Base-by-base conservation (phyloP, 2,329 filamentous ascomycete genomes). In the Trichophaea hybrida region DNA sequence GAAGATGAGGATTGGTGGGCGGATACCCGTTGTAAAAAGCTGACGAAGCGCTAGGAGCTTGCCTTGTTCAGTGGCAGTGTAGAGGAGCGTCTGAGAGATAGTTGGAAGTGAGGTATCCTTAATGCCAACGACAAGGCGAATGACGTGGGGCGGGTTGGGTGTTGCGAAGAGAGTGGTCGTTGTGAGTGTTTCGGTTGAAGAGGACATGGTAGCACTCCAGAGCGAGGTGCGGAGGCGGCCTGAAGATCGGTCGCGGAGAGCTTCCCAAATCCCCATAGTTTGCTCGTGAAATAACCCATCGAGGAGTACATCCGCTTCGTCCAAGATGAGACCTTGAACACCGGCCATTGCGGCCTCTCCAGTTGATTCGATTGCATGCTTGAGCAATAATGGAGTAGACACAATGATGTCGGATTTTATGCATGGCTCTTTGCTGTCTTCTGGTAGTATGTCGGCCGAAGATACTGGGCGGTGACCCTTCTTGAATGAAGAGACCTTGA, bases 171-270 rank as follows among this genome's bases (percentile, higher is more conserved):
- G 62, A 31, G 63, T 63, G 12, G 83, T 84, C n/a, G 81, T 79
- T 51, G 88, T 80, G 6, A 96, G 76, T 17, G 83, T 77, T 74
- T 98, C 93, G 46, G 97, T 86, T 67, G 85, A 93, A 13, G 91
- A 95, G 2, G 87, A 88, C 84, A 98, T 96, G 0, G 93, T 98
- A 12, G 93, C 93, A 12, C 93, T 97, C 89, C 91, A 98, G 61
- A 94, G 83, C 7, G 86, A 88, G 2, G 88, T 77, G 8, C 61
- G 24, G 8, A 68, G 60, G 2, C 58, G 40, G 7, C 52, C 49
- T 33, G 58, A 40, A 35, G 32, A 37, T 6, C 35, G 46, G 17
- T 55, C 40, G 15, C 38, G 57, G 71, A 91, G 91, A 2, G 86
- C 80, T 46, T 81, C 80, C 89, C 90, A 96, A 63, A 97, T 83